Percentiles rank a stretch among this genome's conserved stretches.
Conservation (phyloP, 1,139 yeast species). For the Pichia sp. region DNA sequence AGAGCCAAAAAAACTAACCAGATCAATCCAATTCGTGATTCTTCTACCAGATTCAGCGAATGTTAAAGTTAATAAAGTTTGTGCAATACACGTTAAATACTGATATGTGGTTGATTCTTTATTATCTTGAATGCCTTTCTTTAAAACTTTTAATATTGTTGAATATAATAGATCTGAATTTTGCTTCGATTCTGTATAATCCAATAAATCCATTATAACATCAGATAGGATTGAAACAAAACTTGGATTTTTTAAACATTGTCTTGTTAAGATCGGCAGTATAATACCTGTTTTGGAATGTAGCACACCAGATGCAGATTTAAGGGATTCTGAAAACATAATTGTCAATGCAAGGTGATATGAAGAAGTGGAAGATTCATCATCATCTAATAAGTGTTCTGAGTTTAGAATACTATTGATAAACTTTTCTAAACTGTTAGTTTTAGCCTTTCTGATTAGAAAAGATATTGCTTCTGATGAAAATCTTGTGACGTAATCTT, state of each 20-base stretch:
- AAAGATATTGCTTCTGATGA: constrained; percentile 90
- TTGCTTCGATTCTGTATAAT: constrained; percentile 49
- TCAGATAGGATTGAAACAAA: constrained; percentile 49
- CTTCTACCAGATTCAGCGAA: constrained; percentile 69
- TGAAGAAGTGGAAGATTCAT: constrained; percentile 27
- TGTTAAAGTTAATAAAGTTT: constrained; percentile 37
- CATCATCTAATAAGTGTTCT: constrained; percentile 14
- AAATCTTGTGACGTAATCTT: constrained; percentile 66
- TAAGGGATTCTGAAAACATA: constrained; percentile 69
- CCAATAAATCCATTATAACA: constrained; percentile 51
- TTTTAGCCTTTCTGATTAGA: constrained; percentile 61
- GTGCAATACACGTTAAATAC: constrained; percentile 19
- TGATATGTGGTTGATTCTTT: constrained; percentile 4
- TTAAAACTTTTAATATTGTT: constrained; percentile 22
- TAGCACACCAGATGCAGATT: constrained; percentile 61
- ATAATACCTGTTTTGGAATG: constrained; percentile 64
- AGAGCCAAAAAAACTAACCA: constrained; percentile 18
- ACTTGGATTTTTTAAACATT: constrained; percentile 28
- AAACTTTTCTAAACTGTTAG: constrained; percentile 41
- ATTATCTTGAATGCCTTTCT: background rate
- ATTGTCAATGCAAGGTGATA: constrained; percentile 49
- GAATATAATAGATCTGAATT: constrained; percentile 41
- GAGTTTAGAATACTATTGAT: constrained; percentile 42
- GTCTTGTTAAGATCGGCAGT: constrained; percentile 38
- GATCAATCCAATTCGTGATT: constrained; percentile 39